A percentile compares a stretch with the other conserved stretches of the same genome.
Conservation (phyloP, 2,329 filamentous ascomycete species). For the Trichoderma sp. region DNA sequence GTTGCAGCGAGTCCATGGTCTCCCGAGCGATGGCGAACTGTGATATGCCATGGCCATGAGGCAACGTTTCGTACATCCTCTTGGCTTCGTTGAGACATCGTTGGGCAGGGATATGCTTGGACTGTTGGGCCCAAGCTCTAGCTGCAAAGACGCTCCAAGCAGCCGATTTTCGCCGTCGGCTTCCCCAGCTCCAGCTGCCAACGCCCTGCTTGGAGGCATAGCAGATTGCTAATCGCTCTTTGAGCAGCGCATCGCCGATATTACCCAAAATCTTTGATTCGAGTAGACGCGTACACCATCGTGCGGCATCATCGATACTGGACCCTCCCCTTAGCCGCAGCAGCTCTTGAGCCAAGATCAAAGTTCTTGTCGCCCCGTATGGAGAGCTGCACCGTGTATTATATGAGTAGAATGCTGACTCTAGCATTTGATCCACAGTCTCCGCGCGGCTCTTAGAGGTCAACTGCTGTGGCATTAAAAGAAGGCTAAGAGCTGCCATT, state of each 20-base stretch:
- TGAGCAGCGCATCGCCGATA: constrained; percentile 78
- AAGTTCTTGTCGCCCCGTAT: constrained; percentile 76
- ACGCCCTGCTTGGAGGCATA: constrained; percentile 73
- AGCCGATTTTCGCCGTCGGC: constrained; percentile 78
- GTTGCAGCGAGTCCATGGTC: constrained; percentile 55
- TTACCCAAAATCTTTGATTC: constrained; percentile 74
- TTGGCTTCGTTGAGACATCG: constrained; percentile 72
- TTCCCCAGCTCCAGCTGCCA: constrained; percentile 67
- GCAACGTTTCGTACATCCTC: constrained; percentile 53
- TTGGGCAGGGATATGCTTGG: constrained; percentile 76
- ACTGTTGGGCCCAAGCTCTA: constrained; percentile 78
- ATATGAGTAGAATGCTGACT: constrained; percentile 91
- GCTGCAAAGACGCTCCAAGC: constrained; percentile 85
- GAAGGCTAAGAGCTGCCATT: constrained; percentile 84
- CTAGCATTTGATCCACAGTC: constrained; percentile 81
- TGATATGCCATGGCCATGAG: constrained; percentile 52
- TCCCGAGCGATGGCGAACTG: constrained; percentile 53
- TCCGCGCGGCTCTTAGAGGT: constrained; percentile 78
- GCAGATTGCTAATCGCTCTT: constrained; percentile 82
- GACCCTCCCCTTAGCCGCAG: constrained; percentile 77
- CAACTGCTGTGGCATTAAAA: constrained; percentile 72
- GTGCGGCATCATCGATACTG: constrained; percentile 81
- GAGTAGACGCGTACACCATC: constrained; percentile 78
- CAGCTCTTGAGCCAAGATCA: constrained; percentile 77
- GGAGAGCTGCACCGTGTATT: constrained; percentile 78